Evolutionary conservation across 495 filamentous ascomycete species (phyloP).

Genomic region (Hypoxylon perforatum): DNA sequence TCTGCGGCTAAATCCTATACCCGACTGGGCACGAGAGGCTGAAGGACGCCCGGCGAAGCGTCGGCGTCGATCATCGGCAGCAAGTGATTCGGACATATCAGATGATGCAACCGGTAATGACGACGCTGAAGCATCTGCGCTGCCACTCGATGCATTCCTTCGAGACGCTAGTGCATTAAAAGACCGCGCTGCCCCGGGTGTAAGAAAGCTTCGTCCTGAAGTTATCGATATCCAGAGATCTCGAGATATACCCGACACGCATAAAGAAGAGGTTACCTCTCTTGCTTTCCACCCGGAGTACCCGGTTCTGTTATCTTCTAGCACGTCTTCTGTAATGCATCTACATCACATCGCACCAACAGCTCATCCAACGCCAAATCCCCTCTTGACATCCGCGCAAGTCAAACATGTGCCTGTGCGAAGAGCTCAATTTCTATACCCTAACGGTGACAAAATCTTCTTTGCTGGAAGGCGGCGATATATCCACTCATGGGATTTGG

Average conservation of each 20-base stretch:
- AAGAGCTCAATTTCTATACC: constrained; percentile 78
- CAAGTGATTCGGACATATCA: constrained; percentile 55
- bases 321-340: constrained; percentile 82
- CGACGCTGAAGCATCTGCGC: constrained; percentile 69
- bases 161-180: constrained; percentile 70
- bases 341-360: constrained; percentile 87
- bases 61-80: constrained; percentile 62
- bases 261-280: constrained; percentile 80
- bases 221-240: constrained; percentile 82
- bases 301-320: constrained; percentile 89
- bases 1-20: constrained; percentile 79
- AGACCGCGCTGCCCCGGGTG: constrained; percentile 57
- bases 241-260: constrained; percentile 60
- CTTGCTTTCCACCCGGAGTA: constrained; percentile 89
- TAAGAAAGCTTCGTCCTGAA: constrained; percentile 80
- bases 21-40: constrained; percentile 76
- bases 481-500: constrained; percentile 93
- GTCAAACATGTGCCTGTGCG: constrained; percentile 82
- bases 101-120: constrained; percentile 69
- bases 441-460: constrained; percentile 74
- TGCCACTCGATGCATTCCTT: constrained; percentile 84
- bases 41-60: constrained; percentile 60
- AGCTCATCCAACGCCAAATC: constrained; percentile 78
- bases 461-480: constrained; percentile 87
- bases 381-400: constrained; percentile 88